Evolutionary conservation across 179 eudicot genomes (phyloP), one percentile per base, ranked within the genome.

Genomic region (Beta lomatogona): DNA sequence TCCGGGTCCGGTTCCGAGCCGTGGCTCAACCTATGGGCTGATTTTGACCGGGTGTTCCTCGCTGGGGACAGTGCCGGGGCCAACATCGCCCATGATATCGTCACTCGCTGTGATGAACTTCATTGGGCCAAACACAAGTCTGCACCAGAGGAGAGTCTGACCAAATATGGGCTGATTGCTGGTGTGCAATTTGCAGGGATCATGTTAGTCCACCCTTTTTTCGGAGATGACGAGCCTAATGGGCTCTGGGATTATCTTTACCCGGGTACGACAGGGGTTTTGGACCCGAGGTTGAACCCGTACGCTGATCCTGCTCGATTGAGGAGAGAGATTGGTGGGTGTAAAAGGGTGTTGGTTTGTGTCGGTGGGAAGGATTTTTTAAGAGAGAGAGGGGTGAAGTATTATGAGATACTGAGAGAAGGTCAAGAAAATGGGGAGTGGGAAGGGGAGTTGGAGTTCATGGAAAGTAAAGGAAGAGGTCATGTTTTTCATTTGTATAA

Each of bases 1-100:
- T 0, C 61, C 67, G 68, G 85, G 69, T 36, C 67, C 1, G 83
- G 67, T 14, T 70, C 83, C 16, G 88, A 84, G 6, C 79, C 79
- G 9, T 86, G 90, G 88, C 41, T 88, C 28, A n/a, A 28, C 72
- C 73, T 67, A 1, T 75, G 76, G 79, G 87, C 77, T 3, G 81
- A 88, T 63, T 44, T 80, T 67, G 52, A 57, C 1, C 68, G 80
- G 61, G 82, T 88, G 1, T 88, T 82, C 63, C 52, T 88, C 1
- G 88, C 83, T 18, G 90, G 90, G 28, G 90, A 88, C 50, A 86
- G 88, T 67, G 90, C 86, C 2, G 90, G 88, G 3, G 88, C 84
- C 12, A 88, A 86, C 71, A 84, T 88, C 28, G 88, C 81, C 6
- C 90, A 88, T 72, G 82, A 82, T 64, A 79, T 88, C 55, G 69